Evolutionary conservation across 2,329 filamentous ascomycete genomes (phyloP).

Genomic region (Lachnellula suecica): DNA sequence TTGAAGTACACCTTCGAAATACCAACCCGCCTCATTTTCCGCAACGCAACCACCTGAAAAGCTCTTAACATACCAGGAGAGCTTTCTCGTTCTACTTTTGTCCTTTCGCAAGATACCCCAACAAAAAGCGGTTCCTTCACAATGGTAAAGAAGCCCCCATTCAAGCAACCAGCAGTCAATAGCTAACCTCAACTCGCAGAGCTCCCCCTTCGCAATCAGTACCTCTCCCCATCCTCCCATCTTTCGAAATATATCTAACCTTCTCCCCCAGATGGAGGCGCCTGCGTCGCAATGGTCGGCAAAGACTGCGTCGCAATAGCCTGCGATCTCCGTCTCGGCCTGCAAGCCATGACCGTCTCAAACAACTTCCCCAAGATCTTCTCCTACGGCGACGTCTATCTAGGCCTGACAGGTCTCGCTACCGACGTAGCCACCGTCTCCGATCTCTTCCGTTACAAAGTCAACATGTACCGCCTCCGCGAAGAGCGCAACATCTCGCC

Average conservation of each 20-base stretch:
- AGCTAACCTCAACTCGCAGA: slow-evolving; percentile 51
- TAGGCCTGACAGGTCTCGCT: slow-evolving; percentile 92
- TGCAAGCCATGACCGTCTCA: slow-evolving; percentile 94
- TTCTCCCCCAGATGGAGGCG: slow-evolving; percentile 67
- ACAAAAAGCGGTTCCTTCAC: slow-evolving; percentile 10
- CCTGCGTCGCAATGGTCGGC: slow-evolving; percentile 97
- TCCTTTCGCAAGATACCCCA: slow-evolving; percentile 3
- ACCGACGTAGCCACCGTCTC: slow-evolving; percentile 94
- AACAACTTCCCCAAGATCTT: slow-evolving; percentile 99
- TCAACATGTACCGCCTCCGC: slow-evolving; percentile 98
- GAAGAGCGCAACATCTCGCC: slow-evolving; percentile 97
- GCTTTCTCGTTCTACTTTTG: background rate
- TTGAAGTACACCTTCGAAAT: slow-evolving; percentile 13
- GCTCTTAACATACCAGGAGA: slow-evolving; percentile 12
- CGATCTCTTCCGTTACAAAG: slow-evolving; percentile 98
- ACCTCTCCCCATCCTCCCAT: slow-evolving; percentile 24
- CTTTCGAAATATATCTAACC: slow-evolving; percentile 20
- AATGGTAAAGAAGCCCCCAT: slow-evolving; percentile 27
- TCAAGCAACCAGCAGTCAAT: slow-evolving; percentile 7
- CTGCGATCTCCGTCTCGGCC: slow-evolving; percentile 95
- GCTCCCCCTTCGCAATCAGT: slow-evolving; percentile 96
- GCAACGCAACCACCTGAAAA: slow-evolving; percentile 9
- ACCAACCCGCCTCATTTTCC: slow-evolving; percentile 3
- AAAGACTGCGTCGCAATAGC: slow-evolving; percentile 99
- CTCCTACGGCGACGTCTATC: slow-evolving; percentile 92